Evolutionary conservation across 2,329 filamentous ascomycete species (phyloP).

Genomic region (Sclerotinia sclerotiorum): DNA sequence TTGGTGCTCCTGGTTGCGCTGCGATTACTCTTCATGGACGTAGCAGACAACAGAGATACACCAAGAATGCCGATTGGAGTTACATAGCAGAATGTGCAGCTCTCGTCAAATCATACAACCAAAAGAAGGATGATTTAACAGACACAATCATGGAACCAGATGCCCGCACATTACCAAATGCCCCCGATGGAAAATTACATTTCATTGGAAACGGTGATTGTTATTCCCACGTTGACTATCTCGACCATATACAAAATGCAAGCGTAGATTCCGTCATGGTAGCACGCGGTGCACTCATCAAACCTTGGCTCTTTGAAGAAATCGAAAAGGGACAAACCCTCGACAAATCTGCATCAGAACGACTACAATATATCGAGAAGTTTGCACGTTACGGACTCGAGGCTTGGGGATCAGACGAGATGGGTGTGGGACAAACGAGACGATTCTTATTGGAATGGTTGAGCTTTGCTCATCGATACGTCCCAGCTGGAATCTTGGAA

Average conservation of each 20-base stretch:
- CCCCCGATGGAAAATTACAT: conserved; percentile 69
- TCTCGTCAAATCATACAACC: conserved; percentile 77
- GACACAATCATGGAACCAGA: conserved; percentile 82
- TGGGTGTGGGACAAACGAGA: conserved; percentile 85
- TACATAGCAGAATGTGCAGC: conserved; percentile 91
- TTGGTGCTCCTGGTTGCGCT: conserved; percentile 80
- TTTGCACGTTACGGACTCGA: conserved; percentile 90
- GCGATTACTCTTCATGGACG: conserved; percentile 95
- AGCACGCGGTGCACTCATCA: conserved; percentile 91
- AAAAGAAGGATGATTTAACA: conserved; percentile 60
- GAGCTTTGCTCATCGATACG: conserved; percentile 88
- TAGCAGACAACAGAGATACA: conserved; percentile 92
- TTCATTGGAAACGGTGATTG: conserved; percentile 97
- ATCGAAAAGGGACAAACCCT: conserved; percentile 90
- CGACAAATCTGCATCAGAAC: conserved; percentile 88
- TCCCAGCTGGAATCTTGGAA: conserved; percentile 86
- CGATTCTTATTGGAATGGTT: conserved; percentile 95
- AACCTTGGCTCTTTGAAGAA: conserved; percentile 98
- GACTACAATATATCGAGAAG: conserved; percentile 80
- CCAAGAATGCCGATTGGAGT: conserved; percentile 85
- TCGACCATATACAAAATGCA: conserved; percentile 70
- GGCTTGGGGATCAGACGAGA: conserved; percentile 93
- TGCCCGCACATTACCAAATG: conserved; percentile 66
- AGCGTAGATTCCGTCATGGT: conserved; percentile 95
- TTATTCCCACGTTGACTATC: conserved; percentile 89